Evolutionary conservation across 2,329 filamentous ascomycete genomes (phyloP).

Genomic region (Herpotrichia juniperi): DNA sequence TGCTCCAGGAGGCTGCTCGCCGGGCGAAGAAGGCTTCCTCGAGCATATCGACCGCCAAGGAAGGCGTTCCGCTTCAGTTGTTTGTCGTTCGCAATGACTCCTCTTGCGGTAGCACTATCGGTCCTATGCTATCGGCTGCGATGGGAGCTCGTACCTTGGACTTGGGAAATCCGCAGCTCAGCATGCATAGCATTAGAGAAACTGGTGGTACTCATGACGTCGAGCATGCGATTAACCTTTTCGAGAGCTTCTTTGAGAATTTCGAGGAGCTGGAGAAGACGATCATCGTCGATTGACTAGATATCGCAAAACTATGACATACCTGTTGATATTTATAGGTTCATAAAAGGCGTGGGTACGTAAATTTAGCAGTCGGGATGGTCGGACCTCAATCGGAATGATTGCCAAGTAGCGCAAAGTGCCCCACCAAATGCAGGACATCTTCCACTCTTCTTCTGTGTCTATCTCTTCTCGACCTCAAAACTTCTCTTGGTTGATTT

Average conservation of each 20-base stretch:
- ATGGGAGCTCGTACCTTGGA: conserved; percentile 89
- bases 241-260: conserved; percentile 83
- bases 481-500: neutral
- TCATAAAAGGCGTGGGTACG: no score
- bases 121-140: conserved; percentile 90
- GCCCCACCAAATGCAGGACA: conserved; percentile 30
- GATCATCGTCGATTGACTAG: conserved; percentile 77
- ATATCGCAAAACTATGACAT: conserved; percentile 29
- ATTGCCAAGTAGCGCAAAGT: conserved; percentile 23
- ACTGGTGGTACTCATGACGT: conserved; percentile 89
- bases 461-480: neutral
- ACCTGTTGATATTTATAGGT: neutral
- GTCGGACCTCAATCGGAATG: conserved; percentile 4
- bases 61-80: conserved; percentile 84
- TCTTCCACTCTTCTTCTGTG: neutral
- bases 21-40: conserved; percentile 58
- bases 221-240: conserved; percentile 82
- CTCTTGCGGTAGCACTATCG: conserved; percentile 93
- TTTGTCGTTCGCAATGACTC: conserved; percentile 98
- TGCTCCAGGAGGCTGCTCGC: conserved; percentile 84
- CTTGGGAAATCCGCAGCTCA: conserved; percentile 89
- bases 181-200: conserved; percentile 97
- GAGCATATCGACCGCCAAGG: conserved; percentile 52
- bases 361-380: neutral
- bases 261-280: conserved; percentile 83